Evolutionary conservation across 441 rosid species (phyloP).

Genomic region (Viola pubescens): DNA sequence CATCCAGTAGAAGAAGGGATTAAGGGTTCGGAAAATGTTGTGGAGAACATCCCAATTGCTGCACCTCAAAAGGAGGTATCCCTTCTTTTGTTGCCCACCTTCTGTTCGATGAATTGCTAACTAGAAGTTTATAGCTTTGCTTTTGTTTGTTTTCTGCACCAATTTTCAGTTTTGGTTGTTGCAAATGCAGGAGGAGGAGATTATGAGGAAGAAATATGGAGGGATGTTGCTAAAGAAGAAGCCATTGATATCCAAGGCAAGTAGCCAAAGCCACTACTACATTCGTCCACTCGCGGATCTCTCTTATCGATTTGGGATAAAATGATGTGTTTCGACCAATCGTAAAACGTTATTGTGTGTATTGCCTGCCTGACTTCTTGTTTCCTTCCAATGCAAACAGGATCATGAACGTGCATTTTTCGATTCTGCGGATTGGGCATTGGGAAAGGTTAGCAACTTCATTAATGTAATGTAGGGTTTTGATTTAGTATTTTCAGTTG

Average conservation of each 20-base stretch:
- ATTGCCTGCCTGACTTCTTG: not conserved
- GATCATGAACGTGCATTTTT: constrained; percentile 96
- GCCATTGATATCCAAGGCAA: constrained; percentile 86
- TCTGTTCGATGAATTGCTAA: no score
- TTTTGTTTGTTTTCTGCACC: not conserved
- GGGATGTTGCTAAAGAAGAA: constrained; percentile 85
- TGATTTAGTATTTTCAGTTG: not conserved
- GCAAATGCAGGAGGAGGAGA: constrained; percentile 42
- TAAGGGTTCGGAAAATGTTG: no score
- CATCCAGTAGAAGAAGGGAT: no score
- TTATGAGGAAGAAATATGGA: constrained; percentile 70
- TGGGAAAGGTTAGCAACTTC: constrained; percentile 60
- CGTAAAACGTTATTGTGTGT: no score
- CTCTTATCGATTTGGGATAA: no score
- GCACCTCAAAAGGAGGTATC: no score
- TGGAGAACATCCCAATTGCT: no score
- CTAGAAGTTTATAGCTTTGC: not conserved
- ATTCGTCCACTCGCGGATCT: no score
- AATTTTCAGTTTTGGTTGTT: not conserved
- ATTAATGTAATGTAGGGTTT: not conserved
- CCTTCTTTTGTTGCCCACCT: no score
- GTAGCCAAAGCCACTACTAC: no score
- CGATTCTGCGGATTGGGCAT: constrained; percentile 99
- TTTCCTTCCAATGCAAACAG: constrained; percentile 26
- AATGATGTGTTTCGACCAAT: no score